Evolutionary conservation across 2,329 filamentous ascomycete species (phyloP).

Genomic region (Dactylellina cionopaga): DNA sequence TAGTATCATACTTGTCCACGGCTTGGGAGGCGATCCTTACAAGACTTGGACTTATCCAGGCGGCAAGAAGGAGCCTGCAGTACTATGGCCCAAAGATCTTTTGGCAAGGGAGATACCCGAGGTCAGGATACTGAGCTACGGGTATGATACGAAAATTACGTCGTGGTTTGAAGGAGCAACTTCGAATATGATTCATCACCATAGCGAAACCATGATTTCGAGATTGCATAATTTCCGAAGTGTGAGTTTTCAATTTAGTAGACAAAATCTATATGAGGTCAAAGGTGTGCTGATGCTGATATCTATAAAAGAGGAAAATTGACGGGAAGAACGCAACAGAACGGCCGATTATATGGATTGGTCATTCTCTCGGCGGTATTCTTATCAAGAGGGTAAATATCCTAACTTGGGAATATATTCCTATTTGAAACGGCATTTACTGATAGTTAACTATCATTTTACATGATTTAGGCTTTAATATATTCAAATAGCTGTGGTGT

Average conservation of each 20-base stretch:
- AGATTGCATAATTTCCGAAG: slow-evolving; percentile 56
- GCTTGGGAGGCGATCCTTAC: slow-evolving; percentile 56
- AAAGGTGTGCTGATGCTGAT: neutral
- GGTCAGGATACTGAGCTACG: slow-evolving; percentile 57
- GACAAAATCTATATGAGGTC: too few species aligned
- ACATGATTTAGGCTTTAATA: slow-evolving; percentile 53
- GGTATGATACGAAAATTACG: slow-evolving; percentile 56
- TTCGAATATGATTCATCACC: slow-evolving; percentile 57
- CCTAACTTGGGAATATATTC: neutral
- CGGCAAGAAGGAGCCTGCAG: slow-evolving; percentile 49
- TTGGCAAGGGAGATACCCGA: slow-evolving; percentile 57
- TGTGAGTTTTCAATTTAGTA: slow-evolving; percentile 45
- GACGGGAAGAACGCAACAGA: slow-evolving; percentile 53
- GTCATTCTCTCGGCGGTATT: slow-evolving; percentile 56
- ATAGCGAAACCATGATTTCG: slow-evolving; percentile 56
- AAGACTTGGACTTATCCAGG: slow-evolving; percentile 56
- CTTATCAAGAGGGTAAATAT: slow-evolving; percentile 54
- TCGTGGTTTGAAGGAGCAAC: slow-evolving; percentile 54
- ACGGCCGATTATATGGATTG: slow-evolving; percentile 57
- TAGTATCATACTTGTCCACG: slow-evolving; percentile 57
- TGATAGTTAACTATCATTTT: slow-evolving; percentile 3
- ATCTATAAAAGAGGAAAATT: slow-evolving; percentile 52
- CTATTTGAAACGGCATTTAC: too few species aligned
- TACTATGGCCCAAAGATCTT: slow-evolving; percentile 58
- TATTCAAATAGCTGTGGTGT: slow-evolving; percentile 56